These are phyloP conservation scores for Huntiella moniliformis DNA, from an alignment of 2,329 filamentous ascomycete species.

Conservation along the genomic window DNA sequence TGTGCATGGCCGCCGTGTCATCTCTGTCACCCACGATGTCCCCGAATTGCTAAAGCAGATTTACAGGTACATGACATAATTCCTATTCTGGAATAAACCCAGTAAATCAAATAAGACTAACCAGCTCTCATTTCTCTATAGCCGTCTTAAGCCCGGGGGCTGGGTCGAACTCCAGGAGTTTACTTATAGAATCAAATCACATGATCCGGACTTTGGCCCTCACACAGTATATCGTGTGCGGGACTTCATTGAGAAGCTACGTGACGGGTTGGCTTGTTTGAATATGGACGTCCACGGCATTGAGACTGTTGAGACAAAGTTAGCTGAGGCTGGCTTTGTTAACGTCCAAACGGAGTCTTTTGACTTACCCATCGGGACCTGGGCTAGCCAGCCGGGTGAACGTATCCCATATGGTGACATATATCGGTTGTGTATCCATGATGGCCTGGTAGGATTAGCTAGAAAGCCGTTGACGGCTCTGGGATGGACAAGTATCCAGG, in stretches of 20 bases:
- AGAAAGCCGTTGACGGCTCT: constrained; percentile 23
- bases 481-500: constrained; percentile 23
- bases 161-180: constrained; percentile 33
- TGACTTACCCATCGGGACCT: constrained; percentile 30
- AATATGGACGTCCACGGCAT: constrained; percentile 26
- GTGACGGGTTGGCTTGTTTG: constrained; percentile 22
- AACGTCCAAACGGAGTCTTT: constrained; percentile 23
- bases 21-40: constrained; percentile 27
- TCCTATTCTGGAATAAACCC: no score
- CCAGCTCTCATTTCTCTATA: constrained; percentile 13
- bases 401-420: constrained; percentile 28
- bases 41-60: constrained; percentile 23
- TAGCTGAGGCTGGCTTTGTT: constrained; percentile 25
- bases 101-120: no score
- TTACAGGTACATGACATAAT: constrained; percentile 19
- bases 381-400: constrained; percentile 23
- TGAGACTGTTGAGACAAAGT: constrained; percentile 18
- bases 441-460: constrained; percentile 23
- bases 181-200: constrained; percentile 22
- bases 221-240: constrained; percentile 27
- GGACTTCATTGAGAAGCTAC: constrained; percentile 26
- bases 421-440: constrained; percentile 24
- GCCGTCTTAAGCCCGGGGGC: constrained; percentile 32
- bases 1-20: constrained; percentile 29
- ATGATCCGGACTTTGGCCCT: constrained; percentile 24